These are phyloP conservation scores for Suillus discolor DNA, from an alignment of 768 basidiomycete genomes.

Conservation along the genomic window DNA sequence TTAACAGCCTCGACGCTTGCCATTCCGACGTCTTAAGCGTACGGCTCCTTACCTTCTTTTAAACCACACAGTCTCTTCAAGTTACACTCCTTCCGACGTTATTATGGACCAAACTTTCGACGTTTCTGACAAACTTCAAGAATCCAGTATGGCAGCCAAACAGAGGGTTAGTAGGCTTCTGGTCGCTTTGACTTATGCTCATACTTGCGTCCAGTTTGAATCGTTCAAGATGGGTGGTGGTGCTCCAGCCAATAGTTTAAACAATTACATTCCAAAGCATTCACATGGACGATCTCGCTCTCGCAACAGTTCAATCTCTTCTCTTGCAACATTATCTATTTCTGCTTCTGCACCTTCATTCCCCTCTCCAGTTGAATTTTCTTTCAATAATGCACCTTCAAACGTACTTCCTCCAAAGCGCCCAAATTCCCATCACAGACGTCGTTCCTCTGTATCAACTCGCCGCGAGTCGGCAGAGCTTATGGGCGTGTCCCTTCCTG, in stretches of 20 bases:
- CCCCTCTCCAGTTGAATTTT: conserved; percentile 39
- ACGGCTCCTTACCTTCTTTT: conserved; percentile 42
- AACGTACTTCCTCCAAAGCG: conserved; percentile 46
- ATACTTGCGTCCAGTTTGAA: conserved; percentile 54
- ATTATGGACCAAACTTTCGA: conserved; percentile 43
- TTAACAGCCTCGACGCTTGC: conserved; percentile 17
- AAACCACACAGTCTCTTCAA: conserved; percentile 34
- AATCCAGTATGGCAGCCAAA: conserved; percentile 39
- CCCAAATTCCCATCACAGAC: conserved; percentile 76
- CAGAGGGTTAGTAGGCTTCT: conserved; percentile 38
- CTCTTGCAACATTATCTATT: conserved; percentile 40
- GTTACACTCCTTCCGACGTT: conserved; percentile 35
- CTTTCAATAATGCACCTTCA: conserved; percentile 28
- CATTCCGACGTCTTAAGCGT: conserved; percentile 19
- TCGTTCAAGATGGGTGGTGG: conserved; percentile 67
- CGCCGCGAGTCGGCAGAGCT: conserved; percentile 88
- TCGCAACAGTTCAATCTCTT: conserved; percentile 60
- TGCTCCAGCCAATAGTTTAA: conserved; percentile 38
- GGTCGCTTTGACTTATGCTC: not conserved
- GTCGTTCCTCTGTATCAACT: conserved; percentile 87
- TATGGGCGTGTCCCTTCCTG: conserved; percentile 80
- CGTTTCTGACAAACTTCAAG: conserved; percentile 28
- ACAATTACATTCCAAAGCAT: conserved; percentile 37
- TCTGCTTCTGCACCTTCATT: conserved; percentile 40
- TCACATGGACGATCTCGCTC: conserved; percentile 58